Base-by-base conservation (phyloP, 768 basidiomycete species). In the Pleurotus giganteus region DNA sequence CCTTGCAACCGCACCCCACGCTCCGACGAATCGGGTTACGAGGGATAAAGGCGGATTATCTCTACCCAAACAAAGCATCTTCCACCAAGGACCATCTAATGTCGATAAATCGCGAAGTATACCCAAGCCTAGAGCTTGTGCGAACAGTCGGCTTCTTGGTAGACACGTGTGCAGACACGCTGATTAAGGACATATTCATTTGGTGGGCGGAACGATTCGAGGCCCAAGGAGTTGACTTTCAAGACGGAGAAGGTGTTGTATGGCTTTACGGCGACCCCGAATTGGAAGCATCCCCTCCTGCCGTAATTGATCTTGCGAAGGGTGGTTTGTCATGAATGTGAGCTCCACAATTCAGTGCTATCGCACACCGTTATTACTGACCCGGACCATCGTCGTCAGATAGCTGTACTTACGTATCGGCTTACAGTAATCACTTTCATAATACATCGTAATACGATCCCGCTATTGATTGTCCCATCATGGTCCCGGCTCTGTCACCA, bases 181-280 rank as follows among this genome's bases (percentile, higher is more conserved):
- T 74, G 46, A 71, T 75, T 53, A 75, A 72, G 67, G 77, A 82
- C 47, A 66, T 79, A 15, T 82, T 80, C 59, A 78, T 81, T 27
- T 77, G 76, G 75, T 82, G 81, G 81, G 71, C 74, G 24, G 77
- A 81, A 59, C 71, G 65, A 47, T 81, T 81, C 55, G 78, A 80
- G 69, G 69, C 65, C 52, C 68, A 72, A 41, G 79, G 76, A 7
- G 68, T 84, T 42, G 73, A 79, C 57, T 74, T 82, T 58, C 68
- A 80, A 60, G 82, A 82, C 58, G 80, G 80, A 13, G 81, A 80
- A 62, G 78, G 77, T 28, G 76, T 82, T 27, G 64, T 81, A 47
- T 84, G 80, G 79, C 58, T 74, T 37, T 79, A 79, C 57, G 63
- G 62, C 2, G 74, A 77, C n/a, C 52, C 63, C 4, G 62, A 61